Base-by-base conservation (phyloP, 768 basidiomycete species). In the Lentinus tigrinus region DNA sequence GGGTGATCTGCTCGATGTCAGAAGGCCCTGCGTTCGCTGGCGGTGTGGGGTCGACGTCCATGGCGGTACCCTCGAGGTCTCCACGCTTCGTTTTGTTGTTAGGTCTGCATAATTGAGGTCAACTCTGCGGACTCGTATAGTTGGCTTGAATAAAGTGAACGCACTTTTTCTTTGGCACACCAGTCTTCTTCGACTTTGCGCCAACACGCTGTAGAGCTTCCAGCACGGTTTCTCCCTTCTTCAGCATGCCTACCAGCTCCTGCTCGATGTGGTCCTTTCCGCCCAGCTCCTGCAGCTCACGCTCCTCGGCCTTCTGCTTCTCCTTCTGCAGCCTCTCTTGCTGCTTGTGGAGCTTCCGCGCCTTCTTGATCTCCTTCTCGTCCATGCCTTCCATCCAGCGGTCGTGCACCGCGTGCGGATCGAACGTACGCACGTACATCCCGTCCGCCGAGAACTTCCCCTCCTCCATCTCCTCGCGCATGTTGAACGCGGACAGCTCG, bases 401-500 rank as follows among this genome's bases (percentile, higher is more conserved):
- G 73, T 99, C 97, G 70, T 99, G 95, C 38, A 89, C 83, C 24
- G 88, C 93, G 69, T 95, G 89, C 1, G 91, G 91, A 72, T 99
- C 97, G 69, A 88, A 87, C 11, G 88, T 81, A 63, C 89, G 87
- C 48, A 91, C 85, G 69, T 94, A 93, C 66, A 74, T 89, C 47
- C 97, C 97, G 69, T 98, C 96, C 58, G 90, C 91, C 4, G 92
- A 88, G 77, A 99, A 98, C 69, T 94, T 93, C 38, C 97, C 97
- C 74, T 98, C 96, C 68, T 93, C 89, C 89, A 98, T 95, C 80
- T 99, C 97, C 66, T 93, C 89, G 62, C 95, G 88, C 96, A 99
- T 98, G 72, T 99, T 96, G 85, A 99, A 99, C 26, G 93, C 91
- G 3, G 91, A 95, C 10, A 99, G 65, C 69, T 95, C 90, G 73